phyloP scores from a whole-genome alignment of 805 yeast species.

The Saccharomyces paradoxus region DNA sequence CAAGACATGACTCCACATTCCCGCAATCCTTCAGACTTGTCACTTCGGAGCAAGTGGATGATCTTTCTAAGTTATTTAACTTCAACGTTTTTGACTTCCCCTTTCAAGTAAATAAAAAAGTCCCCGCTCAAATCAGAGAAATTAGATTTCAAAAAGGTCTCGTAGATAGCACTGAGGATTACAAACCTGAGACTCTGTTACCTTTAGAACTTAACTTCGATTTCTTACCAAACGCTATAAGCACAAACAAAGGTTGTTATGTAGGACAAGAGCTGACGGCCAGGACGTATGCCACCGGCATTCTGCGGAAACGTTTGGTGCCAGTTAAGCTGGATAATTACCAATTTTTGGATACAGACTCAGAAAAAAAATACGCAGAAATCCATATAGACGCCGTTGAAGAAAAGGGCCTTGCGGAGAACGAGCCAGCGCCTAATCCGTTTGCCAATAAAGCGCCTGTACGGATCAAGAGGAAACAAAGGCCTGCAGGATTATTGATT shows the following conservation, averaged over 20 bases:
- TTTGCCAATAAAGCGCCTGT: conserved; percentile 27
- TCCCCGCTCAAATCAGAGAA: conserved; percentile 32
- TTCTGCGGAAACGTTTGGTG: conserved; percentile 71
- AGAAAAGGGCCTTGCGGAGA: not conserved
- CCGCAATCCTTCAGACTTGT: conserved; percentile 56
- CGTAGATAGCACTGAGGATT: conserved; percentile 46
- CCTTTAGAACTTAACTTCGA: conserved; percentile 86
- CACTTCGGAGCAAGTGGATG: conserved; percentile 22
- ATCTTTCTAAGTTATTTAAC: conserved; percentile 24
- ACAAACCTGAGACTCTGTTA: conserved; percentile 43
- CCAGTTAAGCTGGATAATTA: conserved; percentile 43
- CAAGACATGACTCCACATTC: conserved; percentile 60
- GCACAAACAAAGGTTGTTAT: conserved; percentile 89
- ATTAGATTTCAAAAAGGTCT: conserved; percentile 41
- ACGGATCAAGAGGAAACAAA: conserved; percentile 26
- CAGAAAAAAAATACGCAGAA: conserved; percentile 6
- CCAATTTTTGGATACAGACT: not conserved
- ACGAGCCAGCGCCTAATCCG: conserved; percentile 29
- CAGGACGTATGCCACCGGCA: conserved; percentile 75
- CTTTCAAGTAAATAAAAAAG: conserved; percentile 10
- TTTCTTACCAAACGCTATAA: conserved; percentile 58
- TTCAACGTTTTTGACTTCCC: conserved; percentile 21
- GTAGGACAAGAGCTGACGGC: conserved; percentile 94
- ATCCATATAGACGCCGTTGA: conserved; percentile 4
- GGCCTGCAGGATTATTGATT: conserved; percentile 55